These are phyloP conservation scores for Termitomyces bulborhizus DNA, from an alignment of 768 basidiomycete genomes.

Conservation along the genomic window DNA sequence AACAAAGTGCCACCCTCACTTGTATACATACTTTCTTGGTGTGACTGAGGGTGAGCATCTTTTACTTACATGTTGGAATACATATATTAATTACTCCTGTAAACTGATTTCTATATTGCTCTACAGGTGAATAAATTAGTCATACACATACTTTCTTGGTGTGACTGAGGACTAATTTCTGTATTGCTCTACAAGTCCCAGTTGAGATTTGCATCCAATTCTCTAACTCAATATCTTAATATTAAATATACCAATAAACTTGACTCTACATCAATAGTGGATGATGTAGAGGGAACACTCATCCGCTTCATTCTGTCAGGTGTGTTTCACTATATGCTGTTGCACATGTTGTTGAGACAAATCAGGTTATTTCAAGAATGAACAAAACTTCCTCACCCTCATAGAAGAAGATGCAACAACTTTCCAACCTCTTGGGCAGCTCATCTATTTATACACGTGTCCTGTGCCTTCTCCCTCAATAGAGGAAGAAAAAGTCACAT, in stretches of 20 bases:
- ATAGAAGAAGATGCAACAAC: constrained; percentile 73
- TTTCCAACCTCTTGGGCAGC: constrained; percentile 74
- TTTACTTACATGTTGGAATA: no score
- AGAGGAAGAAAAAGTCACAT: constrained; percentile 51
- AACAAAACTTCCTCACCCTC: constrained; percentile 55
- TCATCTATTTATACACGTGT: constrained; percentile 75
- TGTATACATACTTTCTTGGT: no score
- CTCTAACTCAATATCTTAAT: constrained; percentile 68
- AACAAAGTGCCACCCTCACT: no score
- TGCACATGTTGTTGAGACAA: constrained; percentile 1
- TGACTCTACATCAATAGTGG: constrained; percentile 59
- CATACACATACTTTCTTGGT: no score
- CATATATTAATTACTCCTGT: no score
- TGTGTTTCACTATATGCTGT: constrained; percentile 19
- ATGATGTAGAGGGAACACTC: constrained; percentile 80
- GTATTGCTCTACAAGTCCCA: constrained; percentile 20
- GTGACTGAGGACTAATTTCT: no score
- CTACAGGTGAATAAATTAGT: no score
- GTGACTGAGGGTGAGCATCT: no score
- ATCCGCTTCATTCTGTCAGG: constrained; percentile 74
- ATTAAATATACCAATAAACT: constrained; percentile 67
- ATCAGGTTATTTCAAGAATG: constrained; percentile 68
- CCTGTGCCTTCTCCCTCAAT: constrained; percentile 32
- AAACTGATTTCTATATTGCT: no score
- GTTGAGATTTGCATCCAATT: constrained; percentile 86